A percentile compares a stretch with the other conserved stretches of the same genome.
Conservation (phyloP, 331 rosid species). For the Prunus yedoensis region DNA sequence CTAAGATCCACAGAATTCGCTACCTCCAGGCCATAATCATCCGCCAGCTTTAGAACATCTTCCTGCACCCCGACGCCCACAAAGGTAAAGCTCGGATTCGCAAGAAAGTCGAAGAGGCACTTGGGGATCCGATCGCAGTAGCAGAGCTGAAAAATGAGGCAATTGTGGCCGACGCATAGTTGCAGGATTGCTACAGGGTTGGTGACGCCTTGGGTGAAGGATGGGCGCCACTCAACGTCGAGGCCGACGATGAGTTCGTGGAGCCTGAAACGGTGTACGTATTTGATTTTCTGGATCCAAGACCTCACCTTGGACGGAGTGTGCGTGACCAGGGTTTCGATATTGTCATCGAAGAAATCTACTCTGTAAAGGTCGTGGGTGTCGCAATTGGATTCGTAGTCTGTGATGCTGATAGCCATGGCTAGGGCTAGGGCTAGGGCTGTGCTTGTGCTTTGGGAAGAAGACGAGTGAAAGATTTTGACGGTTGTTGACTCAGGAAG, state of each 20-base stretch:
- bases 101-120: conserved; percentile 18
- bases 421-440: neutral
- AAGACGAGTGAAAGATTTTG: neutral
- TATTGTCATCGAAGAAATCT: neutral
- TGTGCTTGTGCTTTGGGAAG: neutral
- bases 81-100: neutral
- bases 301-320: conserved; percentile 10
- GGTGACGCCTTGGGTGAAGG: neutral
- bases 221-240: conserved; percentile 30
- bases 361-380: neutral
- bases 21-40: conserved; percentile 10
- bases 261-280: conserved; percentile 17
- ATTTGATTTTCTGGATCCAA: conserved; percentile 20
- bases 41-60: conserved; percentile 8
- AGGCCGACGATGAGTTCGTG: conserved; percentile 26
- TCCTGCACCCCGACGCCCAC: conserved; percentile 14
- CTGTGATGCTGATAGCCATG: conserved; percentile 1
- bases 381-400: neutral
- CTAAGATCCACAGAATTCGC: neutral
- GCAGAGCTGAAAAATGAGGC: conserved; percentile 26
- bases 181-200: conserved; percentile 28
- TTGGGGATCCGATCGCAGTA: conserved; percentile 5
- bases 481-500: no score
- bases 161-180: conserved; percentile 30
- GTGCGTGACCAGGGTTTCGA: conserved; percentile 11